Evolutionary conservation across 345 rosid genomes (phyloP), one percentile per base, ranked within the genome.

Genomic region (Rhodamnia argentea): DNA sequence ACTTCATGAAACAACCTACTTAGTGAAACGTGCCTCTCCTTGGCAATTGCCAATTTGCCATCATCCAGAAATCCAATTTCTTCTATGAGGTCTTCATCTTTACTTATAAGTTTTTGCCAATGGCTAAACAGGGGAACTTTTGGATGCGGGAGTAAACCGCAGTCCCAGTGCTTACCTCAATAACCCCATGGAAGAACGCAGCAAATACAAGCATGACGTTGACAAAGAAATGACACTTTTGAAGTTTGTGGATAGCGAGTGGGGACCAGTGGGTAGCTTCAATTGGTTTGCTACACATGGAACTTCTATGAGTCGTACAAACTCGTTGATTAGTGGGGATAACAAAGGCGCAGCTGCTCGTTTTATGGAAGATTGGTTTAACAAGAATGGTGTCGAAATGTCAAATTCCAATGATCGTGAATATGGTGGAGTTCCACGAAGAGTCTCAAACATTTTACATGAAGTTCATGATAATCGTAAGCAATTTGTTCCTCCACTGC

Each of bases 211-310:
- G 86, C 93, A 94, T 59, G 85, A 97, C 82, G 98, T 95, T 58
- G 99, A 97, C 90, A 97, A 93, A 88, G 96, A 95, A 88, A 97
- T 96, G 99, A 96, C 98, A 83, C 98, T 97, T 85, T 86, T 97
- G 88, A 97, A 97, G 93, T 97, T 97, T 93, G 95, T 95, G 18
- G 99, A 96, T 87, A 91, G 92, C 78, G 91, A 93, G 87, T 94
- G 97, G 98, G 99, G 99, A 74, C 94, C 99, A 32, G 93, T 96
- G 29, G 99, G 99, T 83, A 95, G 98, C 92, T 96, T 97, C 91
- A 97, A 95, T 87, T 96, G 98, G 99, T 97, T 97, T 92, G 96
- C 99, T 82, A 97, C 99, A 85, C 99, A 97, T 85, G 99, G 99
- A 87, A 96, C 99, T 76, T 97, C 99, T 88, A 97, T 97, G 99